These are phyloP conservation scores for Clitopilus hobsonii DNA, from an alignment of 768 basidiomycete species.

Conservation along the genomic window DNA sequence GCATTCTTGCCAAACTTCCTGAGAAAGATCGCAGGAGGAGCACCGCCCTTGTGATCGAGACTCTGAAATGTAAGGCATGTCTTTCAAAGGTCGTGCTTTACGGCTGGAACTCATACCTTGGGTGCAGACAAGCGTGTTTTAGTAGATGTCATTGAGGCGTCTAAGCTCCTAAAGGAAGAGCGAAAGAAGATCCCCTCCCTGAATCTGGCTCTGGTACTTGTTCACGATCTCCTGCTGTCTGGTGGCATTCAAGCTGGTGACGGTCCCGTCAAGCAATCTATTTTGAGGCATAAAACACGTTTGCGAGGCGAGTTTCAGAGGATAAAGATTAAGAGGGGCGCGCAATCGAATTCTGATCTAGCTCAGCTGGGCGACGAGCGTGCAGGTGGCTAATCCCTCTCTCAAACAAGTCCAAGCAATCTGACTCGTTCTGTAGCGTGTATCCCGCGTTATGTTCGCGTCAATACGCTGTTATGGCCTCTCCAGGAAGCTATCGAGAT, in stretches of 20 bases:
- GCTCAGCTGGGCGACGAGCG: constrained; percentile 56
- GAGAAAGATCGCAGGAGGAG: constrained; percentile 74
- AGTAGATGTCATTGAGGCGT: constrained; percentile 58
- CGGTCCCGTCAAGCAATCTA: constrained; percentile 84
- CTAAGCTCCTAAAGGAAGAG: constrained; percentile 72
- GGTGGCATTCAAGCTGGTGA: constrained; percentile 87
- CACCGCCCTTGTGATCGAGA: constrained; percentile 88
- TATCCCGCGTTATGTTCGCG: constrained; percentile 82
- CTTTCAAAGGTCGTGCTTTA: background rate
- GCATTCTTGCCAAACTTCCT: constrained; percentile 68
- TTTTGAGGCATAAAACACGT: constrained; percentile 86
- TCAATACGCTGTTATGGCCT: constrained; percentile 72
- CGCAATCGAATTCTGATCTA: constrained; percentile 57
- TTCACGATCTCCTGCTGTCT: constrained; percentile 85
- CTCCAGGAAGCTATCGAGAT: constrained; percentile 56
- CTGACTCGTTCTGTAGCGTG: constrained; percentile 35
- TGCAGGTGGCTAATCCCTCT: constrained; percentile 43
- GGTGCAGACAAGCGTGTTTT: constrained; percentile 73
- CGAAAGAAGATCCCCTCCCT: constrained; percentile 68
- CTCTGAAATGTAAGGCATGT: constrained; percentile 88
- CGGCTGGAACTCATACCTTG: background rate
- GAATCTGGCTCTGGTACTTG: constrained; percentile 78
- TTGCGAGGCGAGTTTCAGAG: constrained; percentile 83
- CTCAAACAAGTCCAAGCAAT: constrained; percentile 7
- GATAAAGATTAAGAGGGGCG: constrained; percentile 74